Base-by-base conservation (phyloP, 2,329 filamentous ascomycete genomes). In the Aureobasidium sp. region DNA sequence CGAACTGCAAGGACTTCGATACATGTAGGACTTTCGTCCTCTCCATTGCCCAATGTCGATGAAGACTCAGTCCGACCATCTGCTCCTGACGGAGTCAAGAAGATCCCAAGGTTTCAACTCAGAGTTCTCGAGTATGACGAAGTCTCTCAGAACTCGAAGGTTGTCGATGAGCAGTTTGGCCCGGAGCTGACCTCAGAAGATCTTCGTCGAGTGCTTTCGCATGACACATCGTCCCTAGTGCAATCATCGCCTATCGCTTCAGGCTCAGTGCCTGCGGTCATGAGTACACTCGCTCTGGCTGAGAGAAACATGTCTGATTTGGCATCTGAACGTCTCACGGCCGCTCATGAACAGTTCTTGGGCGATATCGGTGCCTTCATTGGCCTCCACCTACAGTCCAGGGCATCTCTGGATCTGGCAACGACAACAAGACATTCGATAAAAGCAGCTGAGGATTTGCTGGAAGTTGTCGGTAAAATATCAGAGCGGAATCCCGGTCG, bases 351-450 rank as follows among this genome's bases (percentile, higher is more conserved):
- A 76, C 85, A 84, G 8, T 96, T 97, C 70, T 79, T 99, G 59
- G 94, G 92, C 7, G 89, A 92, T 70, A 84, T 99, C 57, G 93
- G 90, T 56, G 95, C 91, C 5, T 96, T 97, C 73, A 93, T 97
- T 72, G 94, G 94, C 17, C 82, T 97, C 62, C 91, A 97, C 74
- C 81, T 97, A 64, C 91, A 97, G 72, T 94, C 92, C n/a, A 88
- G 94, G 65, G 94, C 91, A 8, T 88, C 91, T 9, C 85, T 88
- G 1, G 91, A 96, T 72, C 81, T 97, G 53, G 85, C 91, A 36
- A 77, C 87, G 12, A 91, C 90, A 17, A 93, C 95, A 52, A 87
- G 90, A 71, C 87, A 93, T 72, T 90, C 92, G 9, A 89, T 92
- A 11, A 82, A 85, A 8, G 91, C 92, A 2, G 95, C 92, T 66